These are phyloP conservation scores for Leonotis leonurus DNA, from an alignment of 257 asterid genomes.

Conservation along the genomic window DNA sequence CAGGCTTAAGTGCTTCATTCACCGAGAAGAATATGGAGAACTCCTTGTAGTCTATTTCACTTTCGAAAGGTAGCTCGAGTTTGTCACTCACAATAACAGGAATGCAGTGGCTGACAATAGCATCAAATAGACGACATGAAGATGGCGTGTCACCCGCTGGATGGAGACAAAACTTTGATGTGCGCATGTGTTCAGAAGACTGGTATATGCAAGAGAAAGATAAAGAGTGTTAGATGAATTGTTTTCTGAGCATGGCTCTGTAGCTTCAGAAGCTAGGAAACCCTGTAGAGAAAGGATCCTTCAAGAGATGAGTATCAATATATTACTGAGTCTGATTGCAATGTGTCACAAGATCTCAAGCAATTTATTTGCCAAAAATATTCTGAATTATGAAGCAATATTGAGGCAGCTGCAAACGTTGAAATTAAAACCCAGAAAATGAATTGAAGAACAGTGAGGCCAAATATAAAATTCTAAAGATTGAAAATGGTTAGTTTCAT, in stretches of 20 bases:
- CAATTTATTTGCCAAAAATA: neutral
- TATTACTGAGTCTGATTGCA: neutral
- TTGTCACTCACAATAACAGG: constrained; percentile 88
- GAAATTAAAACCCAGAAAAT: neutral
- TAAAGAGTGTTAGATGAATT: constrained; percentile 13
- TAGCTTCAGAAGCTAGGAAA: neutral
- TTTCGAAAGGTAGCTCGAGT: constrained; percentile 86
- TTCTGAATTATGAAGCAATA: neutral
- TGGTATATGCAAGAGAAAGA: constrained; percentile 21
- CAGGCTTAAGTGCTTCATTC: constrained; percentile 52
- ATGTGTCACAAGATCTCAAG: neutral
- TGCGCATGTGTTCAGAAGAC: constrained; percentile 83
- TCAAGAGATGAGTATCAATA: neutral
- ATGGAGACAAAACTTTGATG: constrained; percentile 79
- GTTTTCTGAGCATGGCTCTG: neutral
- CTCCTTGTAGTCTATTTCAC: constrained; percentile 76
- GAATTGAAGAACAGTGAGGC: neutral
- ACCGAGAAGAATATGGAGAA: constrained; percentile 79
- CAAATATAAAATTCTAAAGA: neutral
- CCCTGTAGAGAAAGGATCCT: neutral
- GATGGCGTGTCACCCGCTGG: constrained; percentile 99
- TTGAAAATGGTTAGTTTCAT: neutral
- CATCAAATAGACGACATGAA: constrained; percentile 93
- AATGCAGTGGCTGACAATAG: constrained; percentile 88
- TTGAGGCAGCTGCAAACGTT: neutral